Evolutionary conservation across 2,329 filamentous ascomycete genomes (phyloP).

Genomic region (Calonectria fujianensis): DNA sequence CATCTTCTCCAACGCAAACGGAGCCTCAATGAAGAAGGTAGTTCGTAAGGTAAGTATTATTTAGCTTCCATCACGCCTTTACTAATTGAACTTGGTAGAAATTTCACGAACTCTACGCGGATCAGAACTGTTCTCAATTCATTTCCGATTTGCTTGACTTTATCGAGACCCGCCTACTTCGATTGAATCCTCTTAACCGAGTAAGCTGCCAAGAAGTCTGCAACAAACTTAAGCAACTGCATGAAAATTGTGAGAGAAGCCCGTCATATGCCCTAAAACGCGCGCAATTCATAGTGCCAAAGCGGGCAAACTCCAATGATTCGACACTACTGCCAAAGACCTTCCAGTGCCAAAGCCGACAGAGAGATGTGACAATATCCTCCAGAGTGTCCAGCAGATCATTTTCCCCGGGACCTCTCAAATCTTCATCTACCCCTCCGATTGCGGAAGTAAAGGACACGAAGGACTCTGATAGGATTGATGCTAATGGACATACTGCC

Average conservation of each 20-base stretch:
- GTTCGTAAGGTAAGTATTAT: neutral
- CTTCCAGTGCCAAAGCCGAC: too few relatives aligned
- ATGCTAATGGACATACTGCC: too few relatives aligned
- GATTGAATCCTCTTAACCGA: neutral
- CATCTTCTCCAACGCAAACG: neutral
- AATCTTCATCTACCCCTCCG: too few relatives aligned
- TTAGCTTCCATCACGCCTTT: neutral
- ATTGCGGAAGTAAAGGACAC: too few relatives aligned
- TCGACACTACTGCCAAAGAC: neutral
- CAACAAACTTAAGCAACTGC: neutral
- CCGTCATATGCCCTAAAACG: neutral
- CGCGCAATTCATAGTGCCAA: neutral
- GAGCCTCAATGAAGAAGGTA: neutral
- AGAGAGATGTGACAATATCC: too few relatives aligned
- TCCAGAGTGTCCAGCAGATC: too few relatives aligned
- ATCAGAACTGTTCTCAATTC: neutral
- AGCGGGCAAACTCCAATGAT: neutral
- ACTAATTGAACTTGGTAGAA: neutral
- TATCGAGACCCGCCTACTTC: neutral
- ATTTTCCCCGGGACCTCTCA: too few relatives aligned
- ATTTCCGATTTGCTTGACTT: neutral
- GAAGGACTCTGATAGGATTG: too few relatives aligned
- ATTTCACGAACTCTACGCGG: neutral
- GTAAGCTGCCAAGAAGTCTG: neutral
- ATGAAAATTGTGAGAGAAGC: neutral